A percentile compares a stretch with the other conserved stretches of the same genome.
These are phyloP conservation scores for Pogostemon cablin DNA, from an alignment of 257 asterid genomes.

Conservation along the genomic window DNA sequence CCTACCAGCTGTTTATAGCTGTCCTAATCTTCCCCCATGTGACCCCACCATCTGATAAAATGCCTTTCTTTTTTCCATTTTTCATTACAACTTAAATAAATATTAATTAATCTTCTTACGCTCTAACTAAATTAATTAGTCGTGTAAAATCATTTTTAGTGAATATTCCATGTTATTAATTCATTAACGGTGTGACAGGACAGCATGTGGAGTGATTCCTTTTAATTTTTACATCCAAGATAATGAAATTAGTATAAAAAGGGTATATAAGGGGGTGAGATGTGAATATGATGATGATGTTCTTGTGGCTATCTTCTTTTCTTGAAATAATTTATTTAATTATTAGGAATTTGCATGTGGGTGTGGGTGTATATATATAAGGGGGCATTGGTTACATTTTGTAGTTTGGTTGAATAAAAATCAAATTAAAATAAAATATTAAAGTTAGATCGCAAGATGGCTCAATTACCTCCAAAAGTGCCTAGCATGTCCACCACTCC, in stretches of 20 bases:
- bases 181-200: no score
- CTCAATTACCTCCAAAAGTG: conserved; percentile 85
- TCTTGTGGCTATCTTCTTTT: conserved; percentile 49
- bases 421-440: conserved; percentile 3
- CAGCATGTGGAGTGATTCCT: no score
- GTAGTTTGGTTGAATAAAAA: conserved; percentile 34
- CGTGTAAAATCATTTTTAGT: no score
- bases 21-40: conserved; percentile 83
- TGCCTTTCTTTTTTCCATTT: no score
- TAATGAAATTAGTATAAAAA: conserved; percentile 8
- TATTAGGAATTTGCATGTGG: conserved; percentile 40
- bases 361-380: conserved; percentile 28
- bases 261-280: not conserved
- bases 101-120: no score
- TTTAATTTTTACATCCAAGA: not conserved
- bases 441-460: conserved; percentile 43
- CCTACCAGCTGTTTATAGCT: conserved; percentile 82
- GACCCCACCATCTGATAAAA: conserved; percentile 54
- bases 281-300: conserved; percentile 44
- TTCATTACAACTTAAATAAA: not conserved
- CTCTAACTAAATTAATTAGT: no score
- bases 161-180: no score
- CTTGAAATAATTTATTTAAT: not conserved
- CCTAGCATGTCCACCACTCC: conserved; percentile 51
- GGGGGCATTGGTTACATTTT: conserved; percentile 29